These are phyloP conservation scores for Craterostigma plantagineum DNA, from an alignment of 257 asterid species.

Conservation along the genomic window DNA sequence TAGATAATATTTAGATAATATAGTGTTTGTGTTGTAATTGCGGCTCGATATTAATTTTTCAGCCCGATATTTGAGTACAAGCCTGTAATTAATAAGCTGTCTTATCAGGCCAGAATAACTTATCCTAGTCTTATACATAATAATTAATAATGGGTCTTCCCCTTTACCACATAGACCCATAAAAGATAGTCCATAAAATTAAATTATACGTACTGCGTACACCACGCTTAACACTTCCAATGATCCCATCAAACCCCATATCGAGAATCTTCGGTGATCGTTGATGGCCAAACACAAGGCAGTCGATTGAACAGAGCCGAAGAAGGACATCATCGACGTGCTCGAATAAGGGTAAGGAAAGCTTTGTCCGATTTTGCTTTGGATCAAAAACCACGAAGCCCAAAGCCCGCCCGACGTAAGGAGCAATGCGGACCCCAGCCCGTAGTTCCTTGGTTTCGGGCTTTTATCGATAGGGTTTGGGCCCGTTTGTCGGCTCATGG, in stretches of 20 bases:
- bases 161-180: no score
- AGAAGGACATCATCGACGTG: conserved; percentile 52
- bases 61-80: no score
- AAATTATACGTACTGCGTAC: conserved; percentile 28
- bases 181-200: no score
- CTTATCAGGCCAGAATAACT: no score
- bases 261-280: conserved; percentile 18
- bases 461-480: background rate
- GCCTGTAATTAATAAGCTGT: no score
- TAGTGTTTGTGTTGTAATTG: no score
- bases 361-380: conserved; percentile 34
- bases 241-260: conserved; percentile 38
- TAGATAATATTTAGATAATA: no score
- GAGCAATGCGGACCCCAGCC: conserved; percentile 39
- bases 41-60: no score
- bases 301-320: conserved; percentile 47
- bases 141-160: no score
- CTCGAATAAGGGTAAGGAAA: conserved; percentile 51
- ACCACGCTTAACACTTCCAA: conserved; percentile 26
- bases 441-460: conserved; percentile 13
- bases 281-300: conserved; percentile 21
- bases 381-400: conserved; percentile 72
- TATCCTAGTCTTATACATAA: no score
- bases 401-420: conserved; percentile 32
- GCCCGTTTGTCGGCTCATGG: conserved; percentile 3